Conservation (phyloP, 768 basidiomycete species). For the Lactarius sp. region DNA sequence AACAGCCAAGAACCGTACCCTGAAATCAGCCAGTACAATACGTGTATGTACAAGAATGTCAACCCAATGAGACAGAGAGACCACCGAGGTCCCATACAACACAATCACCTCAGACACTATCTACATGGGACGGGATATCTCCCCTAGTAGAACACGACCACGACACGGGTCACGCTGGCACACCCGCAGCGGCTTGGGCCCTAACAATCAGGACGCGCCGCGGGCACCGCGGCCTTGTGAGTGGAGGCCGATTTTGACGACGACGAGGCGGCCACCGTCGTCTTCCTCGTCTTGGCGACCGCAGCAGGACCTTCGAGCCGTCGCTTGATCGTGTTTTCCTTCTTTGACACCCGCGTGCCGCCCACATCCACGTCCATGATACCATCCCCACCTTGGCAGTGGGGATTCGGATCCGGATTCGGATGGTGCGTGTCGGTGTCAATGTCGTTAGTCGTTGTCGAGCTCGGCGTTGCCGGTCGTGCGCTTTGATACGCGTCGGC, state of each 20-base stretch:
- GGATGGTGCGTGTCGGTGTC: background rate
- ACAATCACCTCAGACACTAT: background rate
- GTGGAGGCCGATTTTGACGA: background rate
- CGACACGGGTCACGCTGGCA: slow-evolving; percentile 48
- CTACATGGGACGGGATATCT: too few species aligned
- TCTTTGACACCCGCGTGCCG: slow-evolving; percentile 18
- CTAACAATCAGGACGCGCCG: slow-evolving; percentile 65
- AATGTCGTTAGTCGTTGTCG: slow-evolving; percentile 12
- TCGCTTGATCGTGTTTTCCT: slow-evolving; percentile 25
- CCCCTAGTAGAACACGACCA: background rate
- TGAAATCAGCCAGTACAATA: too few species aligned
- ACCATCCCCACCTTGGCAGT: slow-evolving; percentile 1
- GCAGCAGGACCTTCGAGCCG: slow-evolving; percentile 17
- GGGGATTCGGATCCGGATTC: background rate
- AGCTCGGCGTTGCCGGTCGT: slow-evolving; percentile 18
- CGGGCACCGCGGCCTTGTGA: background rate
- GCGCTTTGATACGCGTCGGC: slow-evolving; percentile 20
- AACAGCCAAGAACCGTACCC: background rate
- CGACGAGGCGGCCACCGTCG: background rate
- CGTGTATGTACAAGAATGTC: slow-evolving; percentile 20
- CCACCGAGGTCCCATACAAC: too few species aligned
- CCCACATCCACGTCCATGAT: slow-evolving; percentile 6
- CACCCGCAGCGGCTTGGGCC: slow-evolving; percentile 50
- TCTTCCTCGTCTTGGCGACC: slow-evolving; percentile 7
- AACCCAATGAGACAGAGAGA: background rate